Percentiles rank a stretch among this genome's conserved stretches.
Evolutionary conservation across 2,329 filamentous ascomycete genomes (phyloP).

Genomic region (Aspergillus calidoustus): DNA sequence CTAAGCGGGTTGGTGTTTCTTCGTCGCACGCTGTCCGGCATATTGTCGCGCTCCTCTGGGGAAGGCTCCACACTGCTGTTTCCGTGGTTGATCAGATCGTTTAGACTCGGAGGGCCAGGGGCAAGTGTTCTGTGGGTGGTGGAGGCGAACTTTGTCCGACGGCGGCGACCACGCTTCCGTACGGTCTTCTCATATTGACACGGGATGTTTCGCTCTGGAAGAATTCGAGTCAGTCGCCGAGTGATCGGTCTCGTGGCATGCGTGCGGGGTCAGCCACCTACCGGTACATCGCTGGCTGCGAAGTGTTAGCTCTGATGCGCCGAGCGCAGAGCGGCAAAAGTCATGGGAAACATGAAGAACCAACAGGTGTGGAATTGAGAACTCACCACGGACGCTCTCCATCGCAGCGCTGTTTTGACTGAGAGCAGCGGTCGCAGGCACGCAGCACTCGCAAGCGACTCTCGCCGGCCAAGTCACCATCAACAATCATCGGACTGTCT

Average conservation of each 20-base stretch:
- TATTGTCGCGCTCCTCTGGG: neutral
- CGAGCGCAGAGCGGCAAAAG: neutral
- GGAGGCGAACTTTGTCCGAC: slow-evolving; percentile 6
- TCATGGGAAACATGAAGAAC: neutral
- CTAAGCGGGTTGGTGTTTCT: slow-evolving; percentile 10
- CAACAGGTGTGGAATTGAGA: neutral
- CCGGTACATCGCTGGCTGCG: slow-evolving; percentile 12
- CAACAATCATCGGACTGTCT: slow-evolving; percentile 1
- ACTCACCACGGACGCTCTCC: slow-evolving; percentile 14
- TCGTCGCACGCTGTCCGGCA: neutral
- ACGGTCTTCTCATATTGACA: slow-evolving; percentile 18
- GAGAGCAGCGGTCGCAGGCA: slow-evolving; percentile 16
- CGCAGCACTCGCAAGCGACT: slow-evolving; percentile 16
- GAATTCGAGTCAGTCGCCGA: neutral
- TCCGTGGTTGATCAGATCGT: slow-evolving; percentile 3
- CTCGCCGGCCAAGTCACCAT: slow-evolving; percentile 3
- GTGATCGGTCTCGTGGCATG: neutral
- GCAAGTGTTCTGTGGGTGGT: slow-evolving; percentile 6
- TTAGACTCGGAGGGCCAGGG: slow-evolving; percentile 7
- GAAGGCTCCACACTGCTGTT: neutral
- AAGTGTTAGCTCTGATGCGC: neutral
- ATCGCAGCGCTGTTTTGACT: slow-evolving; percentile 17
- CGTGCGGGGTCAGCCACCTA: slow-evolving; percentile 8
- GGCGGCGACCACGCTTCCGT: slow-evolving; percentile 14
- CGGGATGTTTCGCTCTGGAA: slow-evolving; percentile 6